phyloP scores from a whole-genome alignment of 106 monocot species.

The Acorus gramineus region DNA sequence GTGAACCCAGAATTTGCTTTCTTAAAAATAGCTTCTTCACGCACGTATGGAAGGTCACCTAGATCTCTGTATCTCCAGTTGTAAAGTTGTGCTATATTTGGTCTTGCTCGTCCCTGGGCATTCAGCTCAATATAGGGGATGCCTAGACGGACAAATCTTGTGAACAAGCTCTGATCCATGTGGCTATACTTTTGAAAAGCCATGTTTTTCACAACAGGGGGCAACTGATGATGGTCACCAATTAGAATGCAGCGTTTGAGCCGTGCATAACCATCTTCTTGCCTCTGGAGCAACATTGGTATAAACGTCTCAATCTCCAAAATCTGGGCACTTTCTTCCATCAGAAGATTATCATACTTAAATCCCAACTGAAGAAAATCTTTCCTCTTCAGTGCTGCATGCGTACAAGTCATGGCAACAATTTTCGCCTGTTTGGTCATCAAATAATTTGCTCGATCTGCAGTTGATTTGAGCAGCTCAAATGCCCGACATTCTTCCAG shows the following conservation, averaged over 20 bases:
- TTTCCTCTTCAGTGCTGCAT: constrained; percentile 93
- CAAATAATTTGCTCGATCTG: constrained; percentile 97
- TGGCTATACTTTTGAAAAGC: constrained; percentile 99
- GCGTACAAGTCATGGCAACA: constrained; percentile 99
- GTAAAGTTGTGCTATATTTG: constrained; percentile 79
- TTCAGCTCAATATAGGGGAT: constrained; percentile 98
- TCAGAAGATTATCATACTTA: constrained; percentile 93
- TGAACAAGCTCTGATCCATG: constrained; percentile 99
- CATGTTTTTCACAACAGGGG: constrained; percentile 99
- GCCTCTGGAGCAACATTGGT: constrained; percentile 96
- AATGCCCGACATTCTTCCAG: constrained; percentile 96
- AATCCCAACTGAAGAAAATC: constrained; percentile 96
- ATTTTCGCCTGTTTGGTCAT: constrained; percentile 99
- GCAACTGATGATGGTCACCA: constrained; percentile 98
- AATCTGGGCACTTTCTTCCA: constrained; percentile 99
- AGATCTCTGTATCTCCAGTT: constrained; percentile 99
- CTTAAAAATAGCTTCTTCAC: constrained; percentile 56
- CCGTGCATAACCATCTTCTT: constrained; percentile 95
- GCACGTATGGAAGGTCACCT: constrained; percentile 81
- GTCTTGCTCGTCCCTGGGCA: constrained; percentile 93
- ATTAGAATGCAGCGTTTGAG: constrained; percentile 91
- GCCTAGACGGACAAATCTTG: constrained; percentile 90
- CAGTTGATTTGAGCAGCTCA: constrained; percentile 90
- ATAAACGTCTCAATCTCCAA: constrained; percentile 98
- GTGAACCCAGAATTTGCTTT: constrained; percentile 94